Percentiles rank a stretch among this genome's conserved stretches.
Conservation (phyloP, 768 basidiomycete genomes). For the Mycena pura region DNA sequence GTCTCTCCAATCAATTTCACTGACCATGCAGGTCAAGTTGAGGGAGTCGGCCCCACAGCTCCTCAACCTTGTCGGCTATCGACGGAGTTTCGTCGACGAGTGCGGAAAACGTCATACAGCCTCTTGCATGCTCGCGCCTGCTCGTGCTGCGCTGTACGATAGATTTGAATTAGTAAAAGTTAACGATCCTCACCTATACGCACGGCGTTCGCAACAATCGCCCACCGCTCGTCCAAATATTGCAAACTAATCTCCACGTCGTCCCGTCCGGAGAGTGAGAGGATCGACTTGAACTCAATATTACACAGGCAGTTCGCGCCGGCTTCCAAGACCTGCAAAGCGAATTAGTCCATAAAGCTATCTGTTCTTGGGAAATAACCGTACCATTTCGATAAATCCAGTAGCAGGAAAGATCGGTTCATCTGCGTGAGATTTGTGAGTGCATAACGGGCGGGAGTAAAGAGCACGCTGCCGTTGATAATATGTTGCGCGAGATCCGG, state of each 20-base stretch:
- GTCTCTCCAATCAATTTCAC: too few species aligned
- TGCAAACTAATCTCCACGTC: conserved; percentile 2
- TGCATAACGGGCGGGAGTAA: background rate
- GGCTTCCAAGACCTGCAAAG: conserved; percentile 8
- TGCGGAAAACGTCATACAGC: background rate
- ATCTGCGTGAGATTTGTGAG: background rate
- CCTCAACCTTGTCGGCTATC: background rate
- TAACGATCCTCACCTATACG: background rate
- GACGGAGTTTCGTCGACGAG: background rate
- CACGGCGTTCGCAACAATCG: background rate
- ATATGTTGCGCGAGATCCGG: conserved; percentile 10
- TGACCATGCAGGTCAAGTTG: background rate
- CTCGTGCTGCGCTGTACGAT: background rate
- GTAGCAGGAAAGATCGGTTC: conserved; percentile 12
- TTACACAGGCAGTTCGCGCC: conserved; percentile 17
- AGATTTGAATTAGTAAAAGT: background rate
- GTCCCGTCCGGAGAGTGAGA: background rate
- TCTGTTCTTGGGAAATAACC: background rate
- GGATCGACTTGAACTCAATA: conserved; percentile 10
- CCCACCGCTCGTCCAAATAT: background rate
- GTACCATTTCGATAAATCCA: conserved; percentile 16
- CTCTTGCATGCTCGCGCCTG: conserved; percentile 13
- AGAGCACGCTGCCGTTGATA: conserved; percentile 7
- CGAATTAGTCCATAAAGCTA: background rate
- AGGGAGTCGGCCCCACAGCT: background rate